phyloP scores from a whole-genome alignment of 768 basidiomycete species.

The Thelephora ganbajun region DNA sequence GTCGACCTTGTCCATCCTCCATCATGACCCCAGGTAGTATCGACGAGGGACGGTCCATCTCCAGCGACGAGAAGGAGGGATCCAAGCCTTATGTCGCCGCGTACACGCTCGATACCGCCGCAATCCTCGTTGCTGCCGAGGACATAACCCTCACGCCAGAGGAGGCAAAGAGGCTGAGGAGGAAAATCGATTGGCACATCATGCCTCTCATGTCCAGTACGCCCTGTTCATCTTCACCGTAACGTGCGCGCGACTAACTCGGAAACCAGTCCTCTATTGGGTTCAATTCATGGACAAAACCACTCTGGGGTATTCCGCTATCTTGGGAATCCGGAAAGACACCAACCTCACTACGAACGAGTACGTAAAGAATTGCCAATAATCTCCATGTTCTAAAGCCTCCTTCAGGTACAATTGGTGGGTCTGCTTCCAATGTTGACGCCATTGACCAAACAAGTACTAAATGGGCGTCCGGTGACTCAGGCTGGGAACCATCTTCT shows the following conservation, averaged over 20 bases:
- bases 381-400: background rate
- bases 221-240: conserved; percentile 14
- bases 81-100: conserved; percentile 18
- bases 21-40: too few species aligned
- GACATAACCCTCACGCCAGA: conserved; percentile 31
- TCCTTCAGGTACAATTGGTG: conserved; percentile 51
- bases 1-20: too few species aligned
- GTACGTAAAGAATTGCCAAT: conserved; percentile 20
- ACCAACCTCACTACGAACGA: conserved; percentile 53
- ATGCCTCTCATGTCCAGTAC: conserved; percentile 60
- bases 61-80: too few species aligned
- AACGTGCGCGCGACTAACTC: background rate
- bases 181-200: conserved; percentile 55
- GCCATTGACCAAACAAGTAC: background rate
- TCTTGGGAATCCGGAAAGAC: conserved; percentile 58
- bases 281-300: conserved; percentile 76
- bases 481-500: conserved; percentile 69
- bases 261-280: conserved; percentile 22
- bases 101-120: conserved; percentile 47
- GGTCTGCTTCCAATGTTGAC: background rate
- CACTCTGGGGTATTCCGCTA: conserved; percentile 51
- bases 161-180: conserved; percentile 37
- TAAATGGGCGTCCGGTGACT: conserved; percentile 34
- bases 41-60: too few species aligned
- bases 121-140: conserved; percentile 36